phyloP scores from a whole-genome alignment of 2,329 filamentous ascomycete genomes.

The Curvularia sp. region DNA sequence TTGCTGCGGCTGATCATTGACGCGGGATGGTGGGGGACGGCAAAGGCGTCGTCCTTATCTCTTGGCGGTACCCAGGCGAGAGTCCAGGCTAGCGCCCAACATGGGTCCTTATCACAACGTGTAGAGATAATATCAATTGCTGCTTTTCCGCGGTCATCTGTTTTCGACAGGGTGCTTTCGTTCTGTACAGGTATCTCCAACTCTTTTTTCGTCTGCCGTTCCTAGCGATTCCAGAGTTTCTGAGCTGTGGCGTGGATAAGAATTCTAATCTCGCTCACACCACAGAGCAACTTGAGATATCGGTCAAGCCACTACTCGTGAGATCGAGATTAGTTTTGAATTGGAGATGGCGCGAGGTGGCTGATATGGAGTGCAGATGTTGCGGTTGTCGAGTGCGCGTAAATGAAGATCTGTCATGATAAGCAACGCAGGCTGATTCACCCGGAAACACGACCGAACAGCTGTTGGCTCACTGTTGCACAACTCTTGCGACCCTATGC shows the following conservation, averaged over 20 bases:
- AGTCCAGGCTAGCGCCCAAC: conserved; percentile 31
- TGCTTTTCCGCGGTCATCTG: conserved; percentile 46
- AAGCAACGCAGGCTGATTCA: conserved; percentile 3
- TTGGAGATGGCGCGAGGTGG: not conserved
- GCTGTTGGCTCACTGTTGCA: not conserved
- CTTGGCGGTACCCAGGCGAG: conserved; percentile 37
- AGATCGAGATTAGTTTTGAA: conserved; percentile 12
- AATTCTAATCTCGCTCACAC: conserved; percentile 6
- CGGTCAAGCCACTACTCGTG: not conserved
- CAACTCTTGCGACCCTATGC: not conserved
- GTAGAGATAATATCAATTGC: conserved; percentile 35
- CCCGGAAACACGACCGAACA: not conserved
- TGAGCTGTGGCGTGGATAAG: conserved; percentile 15
- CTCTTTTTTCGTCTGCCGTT: conserved; percentile 3
- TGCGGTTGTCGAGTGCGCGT: not conserved
- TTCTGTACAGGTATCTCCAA: conserved; percentile 20
- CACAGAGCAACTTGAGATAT: not conserved
- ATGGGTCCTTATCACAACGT: conserved; percentile 41
- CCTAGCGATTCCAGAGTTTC: conserved; percentile 1
- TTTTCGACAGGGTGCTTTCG: conserved; percentile 33
- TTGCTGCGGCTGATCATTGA: conserved; percentile 24
- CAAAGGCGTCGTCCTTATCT: conserved; percentile 48
- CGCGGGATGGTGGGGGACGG: conserved; percentile 46
- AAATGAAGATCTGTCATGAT: conserved; percentile 15
- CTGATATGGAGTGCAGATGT: not conserved